Evolutionary conservation across 1,139 yeast genomes (phyloP).

Genomic region (Eremothecium sinecaudum): DNA sequence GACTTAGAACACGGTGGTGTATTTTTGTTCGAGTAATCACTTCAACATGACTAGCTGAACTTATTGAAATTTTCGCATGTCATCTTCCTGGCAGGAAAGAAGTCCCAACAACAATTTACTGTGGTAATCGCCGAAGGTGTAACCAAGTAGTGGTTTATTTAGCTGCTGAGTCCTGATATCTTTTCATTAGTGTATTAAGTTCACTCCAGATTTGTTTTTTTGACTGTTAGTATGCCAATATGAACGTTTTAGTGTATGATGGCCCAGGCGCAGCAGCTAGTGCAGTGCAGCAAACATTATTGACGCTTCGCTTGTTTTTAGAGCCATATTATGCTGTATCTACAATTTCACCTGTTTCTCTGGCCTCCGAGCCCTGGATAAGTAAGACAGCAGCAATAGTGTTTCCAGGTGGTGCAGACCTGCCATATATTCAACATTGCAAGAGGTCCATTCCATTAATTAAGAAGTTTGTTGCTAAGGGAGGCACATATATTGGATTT

Average conservation of each 20-base stretch:
- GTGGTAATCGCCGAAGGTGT: too few species aligned
- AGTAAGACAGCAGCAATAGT: slow-evolving; percentile 69
- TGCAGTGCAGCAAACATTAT: slow-evolving; percentile 74
- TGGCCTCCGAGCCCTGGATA: slow-evolving; percentile 82
- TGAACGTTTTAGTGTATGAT: slow-evolving; percentile 31
- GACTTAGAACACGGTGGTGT: too few species aligned
- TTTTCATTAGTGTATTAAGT: too few species aligned
- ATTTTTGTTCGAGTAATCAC: too few species aligned
- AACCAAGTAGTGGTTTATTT: too few species aligned
- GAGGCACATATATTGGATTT: slow-evolving; percentile 77
- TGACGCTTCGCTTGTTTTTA: slow-evolving; percentile 61
- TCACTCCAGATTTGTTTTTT: too few species aligned
- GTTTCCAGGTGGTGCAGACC: slow-evolving; percentile 94
- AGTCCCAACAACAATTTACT: too few species aligned
- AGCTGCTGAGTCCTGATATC: too few species aligned
- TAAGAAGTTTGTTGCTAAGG: slow-evolving; percentile 53
- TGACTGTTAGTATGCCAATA: slow-evolving; percentile 6
- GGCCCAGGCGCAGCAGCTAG: slow-evolving; percentile 86
- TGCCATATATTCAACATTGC: slow-evolving; percentile 56
- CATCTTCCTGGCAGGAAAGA: too few species aligned
- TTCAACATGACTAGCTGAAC: too few species aligned
- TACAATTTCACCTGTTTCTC: slow-evolving; percentile 52
- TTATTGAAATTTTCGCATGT: too few species aligned
- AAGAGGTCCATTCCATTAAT: slow-evolving; percentile 60
- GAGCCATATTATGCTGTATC: slow-evolving; percentile 86